phyloP scores from a whole-genome alignment of 176 grass and related monocot species.

The Calamus simplicifolius region DNA sequence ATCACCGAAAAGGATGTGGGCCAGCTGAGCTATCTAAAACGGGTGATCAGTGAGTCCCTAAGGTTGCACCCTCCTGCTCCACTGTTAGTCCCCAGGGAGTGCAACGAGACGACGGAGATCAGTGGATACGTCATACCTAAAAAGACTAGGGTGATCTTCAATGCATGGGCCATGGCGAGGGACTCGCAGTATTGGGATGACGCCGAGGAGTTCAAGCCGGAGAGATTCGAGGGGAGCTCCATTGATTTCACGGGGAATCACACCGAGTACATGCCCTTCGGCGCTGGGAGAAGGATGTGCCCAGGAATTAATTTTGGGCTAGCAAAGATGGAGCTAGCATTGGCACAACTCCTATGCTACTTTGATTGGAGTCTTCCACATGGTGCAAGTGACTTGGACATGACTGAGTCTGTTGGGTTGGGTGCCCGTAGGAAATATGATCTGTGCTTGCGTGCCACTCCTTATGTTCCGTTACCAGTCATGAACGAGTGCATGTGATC shows the following conservation, averaged over 20 bases:
- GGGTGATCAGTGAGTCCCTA: constrained; percentile 52
- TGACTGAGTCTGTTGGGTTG: too few species aligned
- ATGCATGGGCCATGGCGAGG: constrained; percentile 35
- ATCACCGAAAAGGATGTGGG: constrained; percentile 2
- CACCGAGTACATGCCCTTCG: constrained; percentile 45
- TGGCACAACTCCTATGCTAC: constrained; percentile 34
- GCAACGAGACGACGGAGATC: constrained; percentile 15
- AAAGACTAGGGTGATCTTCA: constrained; percentile 35
- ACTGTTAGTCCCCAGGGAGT: constrained; percentile 42
- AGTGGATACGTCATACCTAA: constrained; percentile 38
- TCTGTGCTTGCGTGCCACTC: too few species aligned
- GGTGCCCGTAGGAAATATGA: too few species aligned
- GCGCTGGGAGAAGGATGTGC: constrained; percentile 45
- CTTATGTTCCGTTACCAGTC: too few species aligned
- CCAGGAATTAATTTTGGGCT: constrained; percentile 34
- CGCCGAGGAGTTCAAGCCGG: too few species aligned
- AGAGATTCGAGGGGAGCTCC: too few species aligned
- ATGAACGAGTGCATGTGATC: too few species aligned
- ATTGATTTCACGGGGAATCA: constrained; percentile 29
- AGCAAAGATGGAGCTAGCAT: constrained; percentile 37
- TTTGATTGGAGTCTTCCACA: constrained; percentile 27
- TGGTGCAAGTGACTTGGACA: too few species aligned
- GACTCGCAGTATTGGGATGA: too few species aligned
- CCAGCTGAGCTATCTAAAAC: constrained; percentile 33
- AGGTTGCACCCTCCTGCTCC: constrained; percentile 44